Percentiles rank a stretch among this genome's conserved stretches.
Conservation (phyloP, 768 basidiomycete genomes). For the Sarcodon sp. region DNA sequence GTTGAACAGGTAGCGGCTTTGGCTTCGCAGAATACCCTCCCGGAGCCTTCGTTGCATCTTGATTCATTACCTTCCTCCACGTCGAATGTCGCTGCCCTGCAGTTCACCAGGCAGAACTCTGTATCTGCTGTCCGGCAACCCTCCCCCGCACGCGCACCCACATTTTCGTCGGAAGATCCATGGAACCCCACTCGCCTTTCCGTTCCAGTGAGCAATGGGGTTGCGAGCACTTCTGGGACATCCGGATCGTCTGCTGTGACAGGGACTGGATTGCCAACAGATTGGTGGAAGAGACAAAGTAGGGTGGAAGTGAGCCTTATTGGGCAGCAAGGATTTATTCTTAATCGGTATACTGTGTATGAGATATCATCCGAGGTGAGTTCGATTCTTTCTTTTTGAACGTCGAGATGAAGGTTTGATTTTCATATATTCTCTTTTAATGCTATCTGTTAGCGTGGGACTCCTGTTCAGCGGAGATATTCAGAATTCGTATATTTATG, state of each 20-base stretch:
- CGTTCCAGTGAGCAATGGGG: constrained; percentile 3
- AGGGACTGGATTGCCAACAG: constrained; percentile 58
- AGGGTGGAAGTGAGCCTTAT: constrained; percentile 55
- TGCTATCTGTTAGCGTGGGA: constrained; percentile 31
- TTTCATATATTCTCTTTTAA: constrained; percentile 2
- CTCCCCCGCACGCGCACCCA: constrained; percentile 24
- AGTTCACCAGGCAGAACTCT: constrained; percentile 18
- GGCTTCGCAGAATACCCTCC: constrained; percentile 67
- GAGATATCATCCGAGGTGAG: constrained; percentile 67
- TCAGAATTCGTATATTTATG: constrained; percentile 88
- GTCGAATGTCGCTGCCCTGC: constrained; percentile 20
- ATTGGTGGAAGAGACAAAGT: constrained; percentile 87
- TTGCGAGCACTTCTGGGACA: constrained; percentile 20
- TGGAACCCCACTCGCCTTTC: constrained; percentile 17
- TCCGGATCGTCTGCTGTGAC: constrained; percentile 47
- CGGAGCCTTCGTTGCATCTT: constrained; percentile 60
- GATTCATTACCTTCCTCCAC: constrained; percentile 37
- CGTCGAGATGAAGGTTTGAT: constrained; percentile 3
- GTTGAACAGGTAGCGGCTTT: constrained; percentile 72
- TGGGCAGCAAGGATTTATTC: constrained; percentile 86
- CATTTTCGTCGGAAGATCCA: constrained; percentile 53
- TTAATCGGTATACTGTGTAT: constrained; percentile 82
- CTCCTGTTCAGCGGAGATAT: constrained; percentile 73
- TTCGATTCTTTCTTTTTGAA: constrained; percentile 5
- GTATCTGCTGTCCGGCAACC: constrained; percentile 22